Evolutionary conservation across 2,329 filamentous ascomycete species (phyloP), one percentile per base, ranked within the genome.

Genomic region (Dothistroma septosporum): DNA sequence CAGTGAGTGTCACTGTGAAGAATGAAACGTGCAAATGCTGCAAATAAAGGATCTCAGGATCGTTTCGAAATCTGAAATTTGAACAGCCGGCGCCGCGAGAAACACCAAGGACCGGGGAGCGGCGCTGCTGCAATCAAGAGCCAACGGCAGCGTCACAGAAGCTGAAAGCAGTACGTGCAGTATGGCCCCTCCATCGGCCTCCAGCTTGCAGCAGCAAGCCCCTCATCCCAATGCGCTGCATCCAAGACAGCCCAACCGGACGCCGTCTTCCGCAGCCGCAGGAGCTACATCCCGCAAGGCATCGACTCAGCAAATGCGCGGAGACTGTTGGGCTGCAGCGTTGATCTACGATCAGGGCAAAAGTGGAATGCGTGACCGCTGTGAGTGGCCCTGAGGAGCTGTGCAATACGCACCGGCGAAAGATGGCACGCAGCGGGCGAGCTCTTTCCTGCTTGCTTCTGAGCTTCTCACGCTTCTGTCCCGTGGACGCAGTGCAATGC

Each of bases 401-500:
- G 32, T 46, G 35, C 49, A 47, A 14, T 53, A 44, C 49, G 48
- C 19, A 32, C 57, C 12, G 8, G 19, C 14, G 53, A 54, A 61
- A 58, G 65, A 63, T 66, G 60, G 63, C 53, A 55, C 59, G 64
- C 59, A 53, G 58, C 57, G 55, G 53, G 31, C 62, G 64, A 68
- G 70, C 62, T 62, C 53, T 53, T 58, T 53, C 60, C n/a, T 61
- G 55, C 59, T 61, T 59, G 57, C 49, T 59, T n/a, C n/a, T n/a
- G n/a, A n/a, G n/a, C n/a, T n/a, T n/a, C n/a, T n/a, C n/a, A n/a
- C n/a, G n/a, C n/a, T n/a, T 48, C 44, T 44, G 52, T 76, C 75
- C 74, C 73, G 75, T 77, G 74, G 73, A 72, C 67, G 68, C 63
- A 68, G 70, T 57, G 68, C 72, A 69, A 76, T 77, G 76, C 74